A percentile compares a stretch with the other conserved stretches of the same genome.
These are phyloP conservation scores for Diospyros lotus DNA, from an alignment of 148 eudicot species.

Conservation along the genomic window DNA sequence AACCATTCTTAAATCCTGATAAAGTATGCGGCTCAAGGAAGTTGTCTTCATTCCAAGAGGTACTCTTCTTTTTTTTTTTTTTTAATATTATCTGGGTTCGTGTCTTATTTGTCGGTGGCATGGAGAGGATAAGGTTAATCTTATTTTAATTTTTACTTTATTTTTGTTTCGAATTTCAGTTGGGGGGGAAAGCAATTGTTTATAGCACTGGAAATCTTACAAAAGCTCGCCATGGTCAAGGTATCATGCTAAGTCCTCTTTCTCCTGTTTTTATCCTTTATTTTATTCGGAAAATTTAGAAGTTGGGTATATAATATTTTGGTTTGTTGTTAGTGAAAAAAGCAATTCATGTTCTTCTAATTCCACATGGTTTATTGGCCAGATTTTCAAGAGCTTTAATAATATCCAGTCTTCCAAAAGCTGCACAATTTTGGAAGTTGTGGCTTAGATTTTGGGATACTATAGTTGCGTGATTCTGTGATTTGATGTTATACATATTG, in stretches of 20 bases:
- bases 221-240: slow-evolving; percentile 27
- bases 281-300: background rate
- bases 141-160: background rate
- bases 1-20: slow-evolving; percentile 8
- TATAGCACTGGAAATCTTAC: slow-evolving; percentile 13
- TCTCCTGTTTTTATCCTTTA: background rate
- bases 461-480: background rate
- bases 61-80: slow-evolving; percentile 16
- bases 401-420: too few species aligned
- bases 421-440: too few species aligned
- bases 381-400: too few species aligned
- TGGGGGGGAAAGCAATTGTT: slow-evolving; percentile 39
- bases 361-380: too few species aligned
- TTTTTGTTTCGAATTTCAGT: slow-evolving; percentile 18
- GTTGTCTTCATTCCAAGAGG: slow-evolving; percentile 22
- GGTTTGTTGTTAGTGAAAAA: too few species aligned
- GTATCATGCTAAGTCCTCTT: slow-evolving; percentile 17
- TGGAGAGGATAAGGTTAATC: background rate
- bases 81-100: background rate
- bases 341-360: too few species aligned
- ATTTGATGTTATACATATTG: too few species aligned
- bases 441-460: background rate
- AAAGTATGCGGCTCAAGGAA: slow-evolving; percentile 17
- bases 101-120: background rate
- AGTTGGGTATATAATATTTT: too few species aligned